Evolutionary conservation across 176 grass and related monocot species (phyloP), one percentile per base, ranked within the genome.

Genomic region (Oryza meridionalis): DNA sequence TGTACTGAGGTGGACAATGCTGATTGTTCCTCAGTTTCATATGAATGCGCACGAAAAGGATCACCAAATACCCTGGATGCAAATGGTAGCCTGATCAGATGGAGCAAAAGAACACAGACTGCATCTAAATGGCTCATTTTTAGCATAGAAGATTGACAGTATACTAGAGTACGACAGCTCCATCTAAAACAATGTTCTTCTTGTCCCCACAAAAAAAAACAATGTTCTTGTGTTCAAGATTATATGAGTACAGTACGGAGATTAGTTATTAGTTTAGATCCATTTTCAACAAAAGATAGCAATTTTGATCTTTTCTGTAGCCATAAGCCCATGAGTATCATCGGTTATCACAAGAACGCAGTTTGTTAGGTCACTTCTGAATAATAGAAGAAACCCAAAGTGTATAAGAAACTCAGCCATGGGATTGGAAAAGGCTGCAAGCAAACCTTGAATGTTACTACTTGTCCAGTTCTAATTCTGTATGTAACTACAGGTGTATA

Each of bases 61-160:
- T 86, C 78, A 51, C 87, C 84, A 76, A 90, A 80, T 19, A 90
- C 80, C 81, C 89, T 90, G 64, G 80, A 76, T 25, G 53, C 67
- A 64, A 51, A 90, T 6, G 8, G 17, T 9, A 80, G 51, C 58
- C 75, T 2, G 3, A 55, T 90, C 76, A 90, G 43, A 65, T 15
- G 6, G 42, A 76, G 40, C 21, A 73, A 81, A 46, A 15, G 7
- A 78, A 38, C 7, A 79, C 15, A 21, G 47, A 69, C 49, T 59
- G 84, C 31, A 32, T 65, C 4, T 68, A 63, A 73, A 67, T 46
- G 2, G 51, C 10, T 32, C 43, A 13, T 2, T 33, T 67, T 45
- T 17, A 24, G 11, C 8, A 44, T 80, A 35, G 21, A 80, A 3
- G 31, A 78, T 11, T 83, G 50, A 17, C 26, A 72, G 1, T 4